These are phyloP conservation scores for Venturia nashicola DNA, from an alignment of 2,329 filamentous ascomycete genomes.

Conservation along the genomic window DNA sequence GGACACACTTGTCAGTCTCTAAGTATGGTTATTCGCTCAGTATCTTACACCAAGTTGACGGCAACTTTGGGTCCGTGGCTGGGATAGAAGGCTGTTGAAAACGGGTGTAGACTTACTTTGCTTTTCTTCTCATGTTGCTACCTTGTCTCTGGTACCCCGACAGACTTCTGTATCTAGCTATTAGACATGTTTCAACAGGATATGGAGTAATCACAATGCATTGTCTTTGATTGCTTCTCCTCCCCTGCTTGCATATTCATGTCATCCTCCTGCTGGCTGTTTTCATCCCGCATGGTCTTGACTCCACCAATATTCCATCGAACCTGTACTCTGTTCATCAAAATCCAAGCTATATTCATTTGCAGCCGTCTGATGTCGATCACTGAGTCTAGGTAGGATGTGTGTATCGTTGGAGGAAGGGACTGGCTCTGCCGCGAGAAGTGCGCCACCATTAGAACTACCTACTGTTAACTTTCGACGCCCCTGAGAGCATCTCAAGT, in stretches of 20 bases:
- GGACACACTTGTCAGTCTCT: neutral
- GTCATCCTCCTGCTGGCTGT: neutral
- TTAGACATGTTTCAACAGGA: neutral
- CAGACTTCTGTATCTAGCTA: constrained; percentile 1
- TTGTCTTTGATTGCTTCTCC: neutral
- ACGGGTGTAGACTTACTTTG: neutral
- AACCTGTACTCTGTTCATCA: neutral
- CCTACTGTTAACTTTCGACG: too few species aligned
- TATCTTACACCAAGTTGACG: neutral
- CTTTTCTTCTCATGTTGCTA: constrained; percentile 2
- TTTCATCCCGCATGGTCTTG: neutral
- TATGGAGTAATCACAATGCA: constrained; percentile 2
- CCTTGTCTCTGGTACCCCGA: neutral
- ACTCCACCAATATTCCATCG: neutral
- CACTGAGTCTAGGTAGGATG: too few species aligned
- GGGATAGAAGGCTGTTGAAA: neutral
- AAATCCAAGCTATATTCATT: too few species aligned
- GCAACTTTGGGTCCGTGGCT: neutral
- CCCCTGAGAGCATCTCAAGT: too few species aligned
- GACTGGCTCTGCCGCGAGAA: too few species aligned
- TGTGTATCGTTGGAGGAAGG: neutral
- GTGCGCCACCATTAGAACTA: too few species aligned
- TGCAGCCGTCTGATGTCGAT: too few species aligned
- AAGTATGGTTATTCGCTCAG: neutral
- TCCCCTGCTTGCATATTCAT: neutral